Percentiles rank a stretch among this genome's conserved stretches.
phyloP scores from a whole-genome alignment of 2,329 filamentous ascomycete species.

The Fusarium neocosmosporiellum region DNA sequence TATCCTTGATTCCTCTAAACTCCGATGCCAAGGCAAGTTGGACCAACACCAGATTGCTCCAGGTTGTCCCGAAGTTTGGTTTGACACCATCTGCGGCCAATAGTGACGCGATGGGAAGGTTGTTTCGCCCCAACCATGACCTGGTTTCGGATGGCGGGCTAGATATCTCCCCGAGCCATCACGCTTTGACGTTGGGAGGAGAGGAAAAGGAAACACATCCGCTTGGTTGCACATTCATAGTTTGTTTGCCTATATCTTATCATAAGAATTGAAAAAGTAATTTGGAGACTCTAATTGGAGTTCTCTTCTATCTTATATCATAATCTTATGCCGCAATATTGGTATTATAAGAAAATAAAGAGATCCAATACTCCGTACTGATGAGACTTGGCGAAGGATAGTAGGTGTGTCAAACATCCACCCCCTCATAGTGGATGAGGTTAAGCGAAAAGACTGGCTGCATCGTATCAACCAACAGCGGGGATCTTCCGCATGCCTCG shows the following conservation, averaged over 20 bases:
- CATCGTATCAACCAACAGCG: not conserved
- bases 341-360: not conserved
- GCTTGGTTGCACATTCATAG: not conserved
- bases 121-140: not conserved
- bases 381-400: not conserved
- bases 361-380: not conserved
- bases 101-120: constrained; percentile 7
- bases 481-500: not conserved
- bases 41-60: not conserved
- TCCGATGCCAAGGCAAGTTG: constrained; percentile 16
- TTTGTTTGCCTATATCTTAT: not conserved
- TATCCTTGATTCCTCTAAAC: constrained; percentile 5
- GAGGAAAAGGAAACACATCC: not conserved
- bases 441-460: not conserved
- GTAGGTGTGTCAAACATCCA: not conserved
- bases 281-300: not conserved
- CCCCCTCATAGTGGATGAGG: not conserved
- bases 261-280: not conserved
- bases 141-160: not conserved
- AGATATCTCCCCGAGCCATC: not conserved
- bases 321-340: not conserved
- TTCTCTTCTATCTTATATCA: not conserved
- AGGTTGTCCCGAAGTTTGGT: not conserved
- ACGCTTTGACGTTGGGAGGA: not conserved
- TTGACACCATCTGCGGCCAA: not conserved